These are phyloP conservation scores for Camptophora hylomeconis DNA, from an alignment of 2,329 filamentous ascomycete genomes.

Conservation along the genomic window DNA sequence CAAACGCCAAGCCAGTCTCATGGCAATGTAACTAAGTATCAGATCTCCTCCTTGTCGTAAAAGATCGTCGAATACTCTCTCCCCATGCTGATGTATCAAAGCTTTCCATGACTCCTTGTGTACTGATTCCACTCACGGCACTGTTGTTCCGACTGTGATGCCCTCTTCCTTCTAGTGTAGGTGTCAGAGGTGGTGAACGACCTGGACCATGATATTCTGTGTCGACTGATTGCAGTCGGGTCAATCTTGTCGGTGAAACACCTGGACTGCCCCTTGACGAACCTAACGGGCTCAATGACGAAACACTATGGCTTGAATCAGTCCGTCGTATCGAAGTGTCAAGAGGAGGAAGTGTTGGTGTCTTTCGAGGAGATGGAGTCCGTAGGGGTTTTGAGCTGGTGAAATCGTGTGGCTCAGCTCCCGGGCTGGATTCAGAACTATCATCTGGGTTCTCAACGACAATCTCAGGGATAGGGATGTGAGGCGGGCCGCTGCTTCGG, in stretches of 20 bases:
- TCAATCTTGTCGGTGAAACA: constrained; percentile 6
- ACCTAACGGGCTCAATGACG: constrained; percentile 13
- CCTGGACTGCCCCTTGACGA: constrained; percentile 15
- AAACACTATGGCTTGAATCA: constrained; percentile 12
- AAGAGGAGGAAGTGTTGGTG: constrained; percentile 11
- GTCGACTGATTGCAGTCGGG: constrained; percentile 17
- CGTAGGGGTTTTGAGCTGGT: constrained; percentile 12
- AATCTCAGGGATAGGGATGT: constrained; percentile 78
- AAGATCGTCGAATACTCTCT: constrained; percentile 78
- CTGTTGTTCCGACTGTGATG: constrained; percentile 51
- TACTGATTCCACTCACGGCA: constrained; percentile 44
- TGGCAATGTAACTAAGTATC: constrained; percentile 1
- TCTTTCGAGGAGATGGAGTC: constrained; percentile 6
- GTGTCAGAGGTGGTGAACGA: constrained; percentile 20
- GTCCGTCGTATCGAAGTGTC: constrained; percentile 15
- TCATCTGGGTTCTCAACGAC: constrained; percentile 67
- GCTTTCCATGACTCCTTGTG: constrained; percentile 67
- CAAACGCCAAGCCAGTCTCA: not conserved
- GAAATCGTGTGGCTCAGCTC: constrained; percentile 16
- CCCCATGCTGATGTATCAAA: constrained; percentile 87
- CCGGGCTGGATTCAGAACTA: constrained; percentile 14
- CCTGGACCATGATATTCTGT: constrained; percentile 22
- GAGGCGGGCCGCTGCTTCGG: constrained; percentile 65
- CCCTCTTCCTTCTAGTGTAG: constrained; percentile 17
- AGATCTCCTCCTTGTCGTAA: constrained; percentile 43